Base-by-base conservation (phyloP, 352 stramenopile species). In the Phytophthora ohioensis region DNA sequence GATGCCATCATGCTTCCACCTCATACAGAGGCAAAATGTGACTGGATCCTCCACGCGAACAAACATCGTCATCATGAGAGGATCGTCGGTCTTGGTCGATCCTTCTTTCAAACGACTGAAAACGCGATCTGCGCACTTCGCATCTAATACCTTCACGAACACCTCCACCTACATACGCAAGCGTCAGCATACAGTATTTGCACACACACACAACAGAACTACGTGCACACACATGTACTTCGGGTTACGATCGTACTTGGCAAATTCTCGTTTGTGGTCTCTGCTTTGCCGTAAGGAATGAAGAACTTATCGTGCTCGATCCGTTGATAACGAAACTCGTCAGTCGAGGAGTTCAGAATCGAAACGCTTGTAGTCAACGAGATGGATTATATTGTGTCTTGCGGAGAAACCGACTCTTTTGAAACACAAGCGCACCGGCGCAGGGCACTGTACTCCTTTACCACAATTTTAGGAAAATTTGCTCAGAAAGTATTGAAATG, bases 11-110 rank as follows among this genome's bases (percentile, higher is more conserved):
- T 49, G 10, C 27, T 60, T 60, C 36, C 53, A 49, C 13, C 21
- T 48, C 53, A 60, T 49, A 39, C 53, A 60, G 17, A 49, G 49
- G 39, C 53, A 60, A 60, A 60, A 58, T 27, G 35, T 47, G 12
- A 54, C 38, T 46, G 60, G 49, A 54, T 67, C 30, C 31, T 60
- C 36, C 15, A 60, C 53, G 27, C 38, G 36, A 39, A 60, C 53
- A 60, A 60, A 60, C 27, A 36, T 67, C 60, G 57, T 67, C 60
- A 60, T 60, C 51, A 67, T 30, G 39, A 67, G 49, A 31, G 49
- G 49, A 56, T 67, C 41, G 35, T 65, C 31, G 12, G 54, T 71
- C 49, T 21, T 56, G 17, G 41, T 68, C 61, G 60, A 62, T 61
- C 51, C 41, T 34, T 61, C 59, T 57, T 68, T 68, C 41, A 61